Evolutionary conservation across 495 filamentous ascomycete species (phyloP).

Genomic region (Penicilliopsis zonata): DNA sequence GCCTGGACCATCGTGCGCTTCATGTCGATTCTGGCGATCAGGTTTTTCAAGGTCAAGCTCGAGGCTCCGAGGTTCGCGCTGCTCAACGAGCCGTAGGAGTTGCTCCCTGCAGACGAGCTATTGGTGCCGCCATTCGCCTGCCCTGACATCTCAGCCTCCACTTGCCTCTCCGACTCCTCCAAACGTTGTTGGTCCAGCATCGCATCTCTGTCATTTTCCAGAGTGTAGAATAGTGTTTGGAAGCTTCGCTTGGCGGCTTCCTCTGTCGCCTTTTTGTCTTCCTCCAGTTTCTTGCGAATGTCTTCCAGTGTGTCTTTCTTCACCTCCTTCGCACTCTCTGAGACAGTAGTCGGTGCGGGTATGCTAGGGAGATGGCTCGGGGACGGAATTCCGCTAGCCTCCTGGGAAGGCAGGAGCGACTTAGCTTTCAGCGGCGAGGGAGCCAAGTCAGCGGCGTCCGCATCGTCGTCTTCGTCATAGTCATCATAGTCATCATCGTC

Average conservation of each 20-base stretch:
- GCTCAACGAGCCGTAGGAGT: conserved; percentile 73
- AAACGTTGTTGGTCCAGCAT: conserved; percentile 97
- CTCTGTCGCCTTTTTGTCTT: conserved; percentile 86
- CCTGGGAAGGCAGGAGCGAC: conserved; percentile 29
- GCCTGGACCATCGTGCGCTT: conserved; percentile 79
- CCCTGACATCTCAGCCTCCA: conserved; percentile 84
- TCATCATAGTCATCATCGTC: conserved; percentile 75
- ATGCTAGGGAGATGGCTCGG: conserved; percentile 17
- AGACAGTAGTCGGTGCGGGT: conserved; percentile 13
- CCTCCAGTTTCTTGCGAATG: conserved; percentile 83
- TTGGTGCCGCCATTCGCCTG: conserved; percentile 39
- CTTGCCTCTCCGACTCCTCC: conserved; percentile 89
- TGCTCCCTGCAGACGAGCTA: conserved; percentile 32
- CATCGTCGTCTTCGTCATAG: conserved; percentile 72
- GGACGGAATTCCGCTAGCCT: conserved; percentile 15
- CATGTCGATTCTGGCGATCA: conserved; percentile 89
- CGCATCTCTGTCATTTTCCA: conserved; percentile 87
- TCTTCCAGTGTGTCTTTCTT: conserved; percentile 66
- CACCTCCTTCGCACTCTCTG: conserved; percentile 25
- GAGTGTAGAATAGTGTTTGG: conserved; percentile 82
- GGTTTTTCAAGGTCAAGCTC: conserved; percentile 90
- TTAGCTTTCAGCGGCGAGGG: conserved; percentile 51
- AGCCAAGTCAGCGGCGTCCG: conserved; percentile 42
- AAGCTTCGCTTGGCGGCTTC: conserved; percentile 83
- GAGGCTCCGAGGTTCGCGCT: conserved; percentile 91